These are phyloP conservation scores for Pythium oligandrum DNA, from an alignment of 352 stramenopile genomes.

Conservation along the genomic window DNA sequence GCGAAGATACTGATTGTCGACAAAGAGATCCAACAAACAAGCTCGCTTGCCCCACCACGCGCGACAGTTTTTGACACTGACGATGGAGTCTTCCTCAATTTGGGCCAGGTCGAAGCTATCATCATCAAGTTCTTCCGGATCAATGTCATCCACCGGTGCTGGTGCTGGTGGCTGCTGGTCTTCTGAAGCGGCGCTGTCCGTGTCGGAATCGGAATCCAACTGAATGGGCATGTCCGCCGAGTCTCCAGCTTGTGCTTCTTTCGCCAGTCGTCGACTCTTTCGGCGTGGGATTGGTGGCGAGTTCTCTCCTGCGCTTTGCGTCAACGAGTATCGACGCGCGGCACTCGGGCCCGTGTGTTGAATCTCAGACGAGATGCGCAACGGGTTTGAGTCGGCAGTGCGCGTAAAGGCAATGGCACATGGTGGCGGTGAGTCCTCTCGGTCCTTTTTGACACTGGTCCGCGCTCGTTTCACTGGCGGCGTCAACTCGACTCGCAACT, in stretches of 20 bases:
- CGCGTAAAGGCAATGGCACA: too few species aligned
- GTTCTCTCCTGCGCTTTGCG: too few species aligned
- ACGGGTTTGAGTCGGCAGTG: too few species aligned
- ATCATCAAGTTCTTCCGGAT: slow-evolving; percentile 7
- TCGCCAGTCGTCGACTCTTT: too few species aligned
- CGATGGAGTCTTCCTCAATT: slow-evolving; percentile 5
- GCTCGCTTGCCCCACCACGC: slow-evolving; percentile 12
- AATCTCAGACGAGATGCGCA: too few species aligned
- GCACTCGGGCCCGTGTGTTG: too few species aligned
- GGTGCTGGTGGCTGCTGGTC: not conserved
- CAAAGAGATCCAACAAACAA: slow-evolving; percentile 8
- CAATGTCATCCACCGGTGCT: not conserved
- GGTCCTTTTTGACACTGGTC: too few species aligned
- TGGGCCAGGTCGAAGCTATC: slow-evolving; percentile 6
- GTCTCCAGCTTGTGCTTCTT: slow-evolving; percentile 5
- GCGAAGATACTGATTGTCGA: slow-evolving; percentile 6
- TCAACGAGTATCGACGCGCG: too few species aligned
- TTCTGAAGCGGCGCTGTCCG: slow-evolving; percentile 6
- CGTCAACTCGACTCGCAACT: too few species aligned
- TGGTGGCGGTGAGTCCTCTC: too few species aligned
- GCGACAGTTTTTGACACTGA: slow-evolving; percentile 5
- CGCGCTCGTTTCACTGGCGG: too few species aligned
- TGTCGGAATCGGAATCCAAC: slow-evolving; percentile 13
- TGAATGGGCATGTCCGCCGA: slow-evolving; percentile 20
- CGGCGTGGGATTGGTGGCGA: too few species aligned